Evolutionary conservation across 768 basidiomycete species (phyloP), one percentile per base, ranked within the genome.

Genomic region (Collybia sordida): DNA sequence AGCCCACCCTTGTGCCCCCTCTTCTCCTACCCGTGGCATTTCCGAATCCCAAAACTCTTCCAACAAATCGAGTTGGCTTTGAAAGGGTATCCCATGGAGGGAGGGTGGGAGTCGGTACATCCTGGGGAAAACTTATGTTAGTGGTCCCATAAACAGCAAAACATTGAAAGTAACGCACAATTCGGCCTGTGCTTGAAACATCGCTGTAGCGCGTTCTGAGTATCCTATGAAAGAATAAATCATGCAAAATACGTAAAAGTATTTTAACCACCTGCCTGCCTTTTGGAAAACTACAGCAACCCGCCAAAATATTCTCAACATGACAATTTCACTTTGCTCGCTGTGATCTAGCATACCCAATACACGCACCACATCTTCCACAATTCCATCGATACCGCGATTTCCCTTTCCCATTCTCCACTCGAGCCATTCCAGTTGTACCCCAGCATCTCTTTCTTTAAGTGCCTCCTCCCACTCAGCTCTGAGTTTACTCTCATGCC

Each of bases 21-120:
- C 61, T 60, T 93, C 91, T 23, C 90, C 88, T 7, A 84, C 63
- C n/a, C 90, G 83, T n/a, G 83, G 83, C 8, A 68, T 70, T 65
- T 92, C 91, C 3, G 86, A 81, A 44, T 93, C 91, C 91, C 91
- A 93, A 61, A 88, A 93, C 45, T 83, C 81, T 67, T 91, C 90
- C 3, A 93, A 72, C 14, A 75, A 70, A 47, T 80, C 74, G 3
- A 92, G 67, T 45, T 77, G 79, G 3, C 55, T 60, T 18, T 76
- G 68, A 27, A 84, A 70, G 22, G 85, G 66, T 41, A 70, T 54
- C 38, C 62, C 64, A 34, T 59, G 58, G 1, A 87, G 59, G n/a
- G 61, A 59, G 21, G 71, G 64, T 0, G 89, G 88, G 19, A 72
- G 48, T 51, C 79, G 70, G 54, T 86, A 90, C 4, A 75, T 73